Evolutionary conservation across 257 asterid genomes (phyloP).

Genomic region (Ballota nigra): DNA sequence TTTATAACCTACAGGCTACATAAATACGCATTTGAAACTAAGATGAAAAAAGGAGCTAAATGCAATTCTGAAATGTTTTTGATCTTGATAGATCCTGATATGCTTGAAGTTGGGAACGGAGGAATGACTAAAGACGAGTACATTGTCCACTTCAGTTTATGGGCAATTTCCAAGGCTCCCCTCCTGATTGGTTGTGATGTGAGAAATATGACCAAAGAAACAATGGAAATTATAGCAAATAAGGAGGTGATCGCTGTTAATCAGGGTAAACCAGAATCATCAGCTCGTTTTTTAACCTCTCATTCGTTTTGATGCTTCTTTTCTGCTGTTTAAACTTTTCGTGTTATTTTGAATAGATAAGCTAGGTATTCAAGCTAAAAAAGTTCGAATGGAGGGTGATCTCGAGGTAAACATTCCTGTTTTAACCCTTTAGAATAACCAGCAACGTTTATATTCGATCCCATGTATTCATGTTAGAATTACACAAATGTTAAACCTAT

Average conservation of each 20-base stretch:
- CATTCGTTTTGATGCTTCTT: not conserved
- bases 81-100: slow-evolving; percentile 68
- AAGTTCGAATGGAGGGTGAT: slow-evolving; percentile 83
- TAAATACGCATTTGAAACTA: not conserved
- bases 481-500: not conserved
- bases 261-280: slow-evolving; percentile 50
- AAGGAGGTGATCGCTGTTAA: slow-evolving; percentile 73
- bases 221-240: slow-evolving; percentile 57
- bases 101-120: slow-evolving; percentile 98
- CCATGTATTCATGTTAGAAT: not conserved
- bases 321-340: not conserved
- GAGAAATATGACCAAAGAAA: slow-evolving; percentile 53
- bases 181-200: slow-evolving; percentile 89
- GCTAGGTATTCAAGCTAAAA: slow-evolving; percentile 79
- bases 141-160: slow-evolving; percentile 75
- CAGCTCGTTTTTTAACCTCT: not conserved
- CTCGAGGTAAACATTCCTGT: slow-evolving; percentile 49
- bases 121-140: slow-evolving; percentile 88
- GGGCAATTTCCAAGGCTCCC: slow-evolving; percentile 97
- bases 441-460: not conserved
- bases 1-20: not conserved
- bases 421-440: not conserved
- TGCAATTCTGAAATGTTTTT: slow-evolving; percentile 3
- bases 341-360: slow-evolving; percentile 40
- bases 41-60: not conserved